Percentiles rank a stretch among this genome's conserved stretches.
phyloP scores from a whole-genome alignment of 257 asterid species.

The Nicotiana obtusifolia region DNA sequence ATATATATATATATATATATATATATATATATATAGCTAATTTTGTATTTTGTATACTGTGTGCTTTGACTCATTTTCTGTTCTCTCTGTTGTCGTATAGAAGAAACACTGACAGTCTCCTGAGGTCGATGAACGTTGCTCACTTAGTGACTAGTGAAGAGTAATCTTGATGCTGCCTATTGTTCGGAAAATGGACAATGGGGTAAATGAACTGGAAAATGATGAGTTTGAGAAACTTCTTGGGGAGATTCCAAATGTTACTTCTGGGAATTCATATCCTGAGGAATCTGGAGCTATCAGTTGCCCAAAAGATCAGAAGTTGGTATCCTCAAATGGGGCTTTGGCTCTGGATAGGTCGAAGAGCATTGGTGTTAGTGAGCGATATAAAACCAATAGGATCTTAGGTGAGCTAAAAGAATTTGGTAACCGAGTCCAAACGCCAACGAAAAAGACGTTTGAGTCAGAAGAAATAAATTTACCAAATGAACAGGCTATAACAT shows the following conservation, averaged over 20 bases:
- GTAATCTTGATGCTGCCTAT: not conserved
- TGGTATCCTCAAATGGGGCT: not conserved
- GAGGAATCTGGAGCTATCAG: not conserved
- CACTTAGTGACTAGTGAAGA: not conserved
- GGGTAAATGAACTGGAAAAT: constrained; percentile 2
- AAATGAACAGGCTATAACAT: constrained; percentile 10
- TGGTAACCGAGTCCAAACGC: not conserved
- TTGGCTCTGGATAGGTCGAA: not conserved
- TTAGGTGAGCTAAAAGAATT: not conserved
- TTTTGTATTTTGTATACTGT: not conserved
- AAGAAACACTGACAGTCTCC: not conserved
- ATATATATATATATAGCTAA: not conserved
- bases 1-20: no score
- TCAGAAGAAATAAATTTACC: constrained; percentile 1
- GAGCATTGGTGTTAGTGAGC: not conserved
- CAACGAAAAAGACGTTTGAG: not conserved
- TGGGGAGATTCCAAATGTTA: constrained; percentile 9
- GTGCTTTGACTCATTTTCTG: not conserved
- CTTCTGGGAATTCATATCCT: not conserved
- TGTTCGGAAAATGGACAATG: constrained; percentile 2
- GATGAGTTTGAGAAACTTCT: constrained; percentile 8
- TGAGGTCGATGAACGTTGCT: not conserved
- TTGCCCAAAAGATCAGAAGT: not conserved
- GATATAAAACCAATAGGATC: not conserved
- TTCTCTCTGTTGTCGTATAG: not conserved